Percentiles rank a stretch among this genome's conserved stretches.
phyloP scores from a whole-genome alignment of 83 land plant genomes.

The Picea mariana region DNA sequence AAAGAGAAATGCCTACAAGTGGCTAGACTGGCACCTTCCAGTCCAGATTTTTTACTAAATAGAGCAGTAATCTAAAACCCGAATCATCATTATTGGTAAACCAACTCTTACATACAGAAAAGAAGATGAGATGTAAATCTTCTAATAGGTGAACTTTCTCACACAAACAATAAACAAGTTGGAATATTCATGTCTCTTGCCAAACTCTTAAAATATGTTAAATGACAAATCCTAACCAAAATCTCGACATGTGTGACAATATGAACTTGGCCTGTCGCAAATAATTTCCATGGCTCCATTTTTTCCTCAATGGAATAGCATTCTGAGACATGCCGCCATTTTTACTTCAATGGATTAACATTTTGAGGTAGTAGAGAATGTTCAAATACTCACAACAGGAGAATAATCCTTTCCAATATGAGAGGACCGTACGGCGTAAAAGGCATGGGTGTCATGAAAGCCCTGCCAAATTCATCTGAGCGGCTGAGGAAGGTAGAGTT shows the following conservation, averaged over 20 bases:
- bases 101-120: constrained; percentile 16
- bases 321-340: background rate
- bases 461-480: background rate
- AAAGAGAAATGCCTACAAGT: background rate
- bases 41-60: background rate
- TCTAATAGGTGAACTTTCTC: background rate
- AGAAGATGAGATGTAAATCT: constrained; percentile 1
- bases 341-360: background rate
- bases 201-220: constrained; percentile 1
- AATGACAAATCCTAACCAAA: background rate
- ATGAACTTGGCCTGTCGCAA: background rate
- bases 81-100: constrained; percentile 9
- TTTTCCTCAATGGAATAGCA: constrained; percentile 10
- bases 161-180: constrained; percentile 9
- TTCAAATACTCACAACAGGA: constrained; percentile 5
- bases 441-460: background rate
- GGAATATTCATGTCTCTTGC: background rate
- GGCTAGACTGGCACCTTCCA: background rate
- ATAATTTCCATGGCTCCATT: background rate
- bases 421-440: constrained; percentile 5
- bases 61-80: background rate
- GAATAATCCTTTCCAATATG: background rate
- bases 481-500: background rate
- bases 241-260: background rate
- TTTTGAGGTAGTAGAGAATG: background rate